A percentile compares a stretch with the other conserved stretches of the same genome.
Evolutionary conservation across 2,329 filamentous ascomycete species (phyloP).

Genomic region (Alternaria ethzedia): DNA sequence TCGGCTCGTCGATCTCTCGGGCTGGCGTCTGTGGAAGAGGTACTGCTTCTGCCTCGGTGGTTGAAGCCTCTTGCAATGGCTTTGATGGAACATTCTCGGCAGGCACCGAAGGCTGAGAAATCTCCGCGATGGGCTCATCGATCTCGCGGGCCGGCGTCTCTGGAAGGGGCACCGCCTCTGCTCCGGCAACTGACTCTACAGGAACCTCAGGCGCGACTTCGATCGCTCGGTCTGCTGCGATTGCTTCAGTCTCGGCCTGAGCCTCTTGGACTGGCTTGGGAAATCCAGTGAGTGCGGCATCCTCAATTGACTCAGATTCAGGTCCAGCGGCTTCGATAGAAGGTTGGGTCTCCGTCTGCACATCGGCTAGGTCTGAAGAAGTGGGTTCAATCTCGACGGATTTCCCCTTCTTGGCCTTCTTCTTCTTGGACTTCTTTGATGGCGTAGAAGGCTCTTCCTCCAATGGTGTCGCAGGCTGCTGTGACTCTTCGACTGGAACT

Average conservation of each 20-base stretch:
- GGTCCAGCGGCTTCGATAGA: background rate
- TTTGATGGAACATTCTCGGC: background rate
- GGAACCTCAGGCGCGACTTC: background rate
- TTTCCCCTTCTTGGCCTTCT: conserved; percentile 30
- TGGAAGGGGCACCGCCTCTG: background rate
- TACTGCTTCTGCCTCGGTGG: background rate
- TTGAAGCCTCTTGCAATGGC: background rate
- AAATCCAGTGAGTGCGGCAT: background rate
- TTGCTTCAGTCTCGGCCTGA: background rate
- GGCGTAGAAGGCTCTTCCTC: conserved; percentile 20
- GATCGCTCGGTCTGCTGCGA: background rate
- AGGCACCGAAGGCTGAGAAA: background rate
- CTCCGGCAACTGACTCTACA: background rate
- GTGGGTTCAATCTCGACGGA: conserved; percentile 5
- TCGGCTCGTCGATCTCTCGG: background rate
- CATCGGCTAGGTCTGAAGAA: background rate
- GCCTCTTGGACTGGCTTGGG: background rate
- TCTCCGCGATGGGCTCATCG: background rate
- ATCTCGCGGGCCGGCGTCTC: background rate
- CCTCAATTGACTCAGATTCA: background rate
- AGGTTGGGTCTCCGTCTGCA: background rate
- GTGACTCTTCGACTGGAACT: conserved; percentile 5
- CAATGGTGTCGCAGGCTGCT: conserved; percentile 2
- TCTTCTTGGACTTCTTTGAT: conserved; percentile 55
- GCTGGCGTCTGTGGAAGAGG: background rate